Percentiles rank a stretch among this genome's conserved stretches.
Evolutionary conservation across 2,329 filamentous ascomycete genomes (phyloP).

Genomic region (Ascocoryne sarcoides): DNA sequence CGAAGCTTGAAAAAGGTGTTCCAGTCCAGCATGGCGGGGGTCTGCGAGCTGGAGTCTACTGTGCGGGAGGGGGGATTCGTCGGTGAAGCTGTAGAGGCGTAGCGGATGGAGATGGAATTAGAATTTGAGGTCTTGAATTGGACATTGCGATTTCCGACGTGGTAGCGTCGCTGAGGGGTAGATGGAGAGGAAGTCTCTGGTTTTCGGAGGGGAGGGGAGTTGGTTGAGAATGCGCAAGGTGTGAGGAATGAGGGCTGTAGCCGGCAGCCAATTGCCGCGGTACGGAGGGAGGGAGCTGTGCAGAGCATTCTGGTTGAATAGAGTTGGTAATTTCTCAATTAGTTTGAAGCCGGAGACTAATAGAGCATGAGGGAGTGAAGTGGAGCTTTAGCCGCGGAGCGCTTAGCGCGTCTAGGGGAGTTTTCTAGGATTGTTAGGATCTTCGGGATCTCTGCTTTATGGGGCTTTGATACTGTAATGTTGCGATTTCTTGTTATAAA

Average conservation of each 20-base stretch:
- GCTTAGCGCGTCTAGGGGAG: neutral
- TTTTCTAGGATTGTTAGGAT: no score
- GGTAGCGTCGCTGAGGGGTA: conserved; percentile 16
- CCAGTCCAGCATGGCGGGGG: conserved; percentile 53
- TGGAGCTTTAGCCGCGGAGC: conserved; percentile 1
- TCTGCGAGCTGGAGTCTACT: conserved; percentile 5
- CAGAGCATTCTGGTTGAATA: conserved; percentile 21
- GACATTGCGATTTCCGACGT: conserved; percentile 23
- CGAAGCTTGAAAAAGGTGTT: conserved; percentile 88
- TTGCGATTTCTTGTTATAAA: no score
- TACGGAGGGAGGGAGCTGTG: conserved; percentile 24
- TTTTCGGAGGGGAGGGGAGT: conserved; percentile 14
- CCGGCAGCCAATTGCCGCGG: conserved; percentile 25
- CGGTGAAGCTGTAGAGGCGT: conserved; percentile 16
- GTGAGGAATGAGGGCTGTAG: conserved; percentile 24
- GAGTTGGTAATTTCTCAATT: no score
- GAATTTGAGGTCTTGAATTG: conserved; percentile 13
- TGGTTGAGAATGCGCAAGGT: conserved; percentile 18
- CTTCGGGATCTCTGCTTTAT: no score
- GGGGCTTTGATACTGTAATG: no score
- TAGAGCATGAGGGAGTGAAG: conserved; percentile 4
- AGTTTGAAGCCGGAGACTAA: no score
- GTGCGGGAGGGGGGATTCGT: conserved; percentile 8
- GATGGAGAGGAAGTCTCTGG: conserved; percentile 11
- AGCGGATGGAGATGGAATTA: conserved; percentile 6